Conservation (phyloP, 495 filamentous ascomycete species). For the Trichocladium uniseriatum region DNA sequence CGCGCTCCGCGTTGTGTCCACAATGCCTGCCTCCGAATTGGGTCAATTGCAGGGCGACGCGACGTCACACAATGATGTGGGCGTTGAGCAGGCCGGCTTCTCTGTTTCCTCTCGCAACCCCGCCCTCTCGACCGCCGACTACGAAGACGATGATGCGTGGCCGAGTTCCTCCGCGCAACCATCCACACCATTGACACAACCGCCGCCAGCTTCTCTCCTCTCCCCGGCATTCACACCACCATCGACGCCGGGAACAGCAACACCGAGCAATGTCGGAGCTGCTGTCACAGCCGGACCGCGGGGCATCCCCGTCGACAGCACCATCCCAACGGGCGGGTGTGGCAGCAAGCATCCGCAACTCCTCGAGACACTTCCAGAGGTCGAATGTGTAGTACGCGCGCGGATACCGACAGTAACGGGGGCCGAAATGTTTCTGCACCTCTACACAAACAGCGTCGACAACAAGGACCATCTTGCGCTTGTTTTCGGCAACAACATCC, state of each 20-base stretch:
- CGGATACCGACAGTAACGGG: slow-evolving; percentile 81
- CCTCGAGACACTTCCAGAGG: slow-evolving; percentile 58
- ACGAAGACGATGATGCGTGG: background rate
- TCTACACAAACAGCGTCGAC: slow-evolving; percentile 87
- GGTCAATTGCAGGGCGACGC: slow-evolving; percentile 23
- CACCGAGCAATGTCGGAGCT: slow-evolving; percentile 28
- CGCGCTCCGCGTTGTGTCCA: background rate
- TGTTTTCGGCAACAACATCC: slow-evolving; percentile 80
- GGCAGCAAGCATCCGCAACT: slow-evolving; percentile 54
- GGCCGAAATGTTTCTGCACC: slow-evolving; percentile 92
- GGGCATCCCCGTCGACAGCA: slow-evolving; percentile 47
- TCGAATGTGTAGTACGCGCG: slow-evolving; percentile 74
- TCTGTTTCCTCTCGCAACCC: slow-evolving; percentile 8
- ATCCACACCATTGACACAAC: slow-evolving; percentile 14
- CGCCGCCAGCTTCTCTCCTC: slow-evolving; percentile 44
- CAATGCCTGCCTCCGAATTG: slow-evolving; percentile 11
- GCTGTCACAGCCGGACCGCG: slow-evolving; percentile 29
- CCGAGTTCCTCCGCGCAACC: background rate
- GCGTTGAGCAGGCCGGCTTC: slow-evolving; percentile 15
- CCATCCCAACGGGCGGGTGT: slow-evolving; percentile 39
- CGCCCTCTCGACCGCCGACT: background rate
- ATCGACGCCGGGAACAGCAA: slow-evolving; percentile 58
- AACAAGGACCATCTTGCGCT: slow-evolving; percentile 98
- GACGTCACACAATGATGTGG: slow-evolving; percentile 9
- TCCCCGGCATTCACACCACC: slow-evolving; percentile 76